phyloP scores from a whole-genome alignment of 2,329 filamentous ascomycete species.

The Aureobasidium musti region DNA sequence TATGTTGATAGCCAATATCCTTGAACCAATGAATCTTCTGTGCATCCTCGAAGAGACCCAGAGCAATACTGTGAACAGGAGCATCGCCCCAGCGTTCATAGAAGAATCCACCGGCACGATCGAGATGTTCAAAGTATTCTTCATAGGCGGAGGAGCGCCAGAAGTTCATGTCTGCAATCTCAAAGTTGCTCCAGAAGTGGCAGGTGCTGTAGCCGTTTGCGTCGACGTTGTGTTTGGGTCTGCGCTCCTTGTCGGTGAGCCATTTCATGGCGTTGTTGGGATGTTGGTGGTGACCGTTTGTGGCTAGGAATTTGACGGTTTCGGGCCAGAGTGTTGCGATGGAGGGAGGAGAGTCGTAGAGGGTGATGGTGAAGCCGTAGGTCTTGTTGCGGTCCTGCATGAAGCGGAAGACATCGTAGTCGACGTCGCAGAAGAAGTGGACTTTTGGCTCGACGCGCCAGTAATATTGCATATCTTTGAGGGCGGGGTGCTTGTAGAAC shows the following conservation, averaged over 20 bases:
- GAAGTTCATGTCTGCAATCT: constrained; percentile 90
- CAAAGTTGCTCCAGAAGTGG: constrained; percentile 99
- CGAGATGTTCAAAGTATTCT: constrained; percentile 94
- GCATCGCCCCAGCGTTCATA: constrained; percentile 99
- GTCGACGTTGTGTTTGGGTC: constrained; percentile 75
- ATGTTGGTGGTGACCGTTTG: constrained; percentile 73
- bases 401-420: constrained; percentile 97
- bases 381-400: constrained; percentile 99
- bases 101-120: constrained; percentile 93
- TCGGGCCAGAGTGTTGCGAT: constrained; percentile 94
- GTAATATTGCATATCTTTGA: constrained; percentile 83
- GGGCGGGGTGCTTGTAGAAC: constrained; percentile 94
- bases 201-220: constrained; percentile 96
- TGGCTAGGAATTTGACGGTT: constrained; percentile 81
- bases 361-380: constrained; percentile 87
- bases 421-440: constrained; percentile 97
- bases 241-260: constrained; percentile 74
- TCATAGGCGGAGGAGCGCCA: constrained; percentile 89
- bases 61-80: constrained; percentile 89
- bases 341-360: constrained; percentile 87
- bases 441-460: constrained; percentile 99
- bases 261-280: constrained; percentile 84
- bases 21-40: constrained; percentile 98
- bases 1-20: constrained; percentile 97
- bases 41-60: constrained; percentile 89